phyloP scores from a whole-genome alignment of 2,329 filamentous ascomycete genomes.

The Claviceps capensis region DNA sequence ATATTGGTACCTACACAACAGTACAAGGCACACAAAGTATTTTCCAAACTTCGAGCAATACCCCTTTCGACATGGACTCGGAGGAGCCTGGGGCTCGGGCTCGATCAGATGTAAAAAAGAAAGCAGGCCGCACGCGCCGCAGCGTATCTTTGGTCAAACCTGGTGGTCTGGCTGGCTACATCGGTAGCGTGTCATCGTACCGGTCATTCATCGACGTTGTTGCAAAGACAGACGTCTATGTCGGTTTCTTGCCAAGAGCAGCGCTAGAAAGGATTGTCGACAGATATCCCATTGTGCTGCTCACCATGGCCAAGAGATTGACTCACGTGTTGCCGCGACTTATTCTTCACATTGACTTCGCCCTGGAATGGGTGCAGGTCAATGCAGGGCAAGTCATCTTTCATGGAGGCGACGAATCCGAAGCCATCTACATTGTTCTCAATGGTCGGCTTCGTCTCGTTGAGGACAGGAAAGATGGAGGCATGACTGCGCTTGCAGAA shows the following conservation, averaged over 20 bases:
- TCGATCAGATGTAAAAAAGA: slow-evolving; percentile 17
- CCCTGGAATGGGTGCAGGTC: slow-evolving; percentile 95
- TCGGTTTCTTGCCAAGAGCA: slow-evolving; percentile 78
- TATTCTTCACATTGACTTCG: slow-evolving; percentile 94
- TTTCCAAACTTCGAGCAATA: slow-evolving; percentile 15
- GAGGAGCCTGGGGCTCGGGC: not conserved
- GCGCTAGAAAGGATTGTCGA: slow-evolving; percentile 88
- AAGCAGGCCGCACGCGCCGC: slow-evolving; percentile 34
- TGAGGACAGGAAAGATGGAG: slow-evolving; percentile 65
- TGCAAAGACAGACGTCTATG: slow-evolving; percentile 96
- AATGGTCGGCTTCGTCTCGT: slow-evolving; percentile 84
- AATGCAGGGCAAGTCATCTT: slow-evolving; percentile 91
- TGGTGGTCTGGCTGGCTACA: slow-evolving; percentile 84
- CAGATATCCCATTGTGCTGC: slow-evolving; percentile 74
- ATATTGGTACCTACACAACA: slow-evolving; percentile 63
- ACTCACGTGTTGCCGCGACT: slow-evolving; percentile 80
- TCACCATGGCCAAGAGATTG: slow-evolving; percentile 92
- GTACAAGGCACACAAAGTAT: slow-evolving; percentile 19
- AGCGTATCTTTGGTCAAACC: slow-evolving; percentile 88
- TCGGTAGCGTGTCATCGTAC: slow-evolving; percentile 88
- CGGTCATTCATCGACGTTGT: slow-evolving; percentile 93
- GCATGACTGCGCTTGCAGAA: slow-evolving; percentile 76
- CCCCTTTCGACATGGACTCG: slow-evolving; percentile 7
- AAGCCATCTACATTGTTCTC: slow-evolving; percentile 94
- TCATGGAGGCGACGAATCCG: slow-evolving; percentile 86